These are phyloP conservation scores for Scheffersomyces insectosa DNA, from an alignment of 1,139 yeast species.

Conservation along the genomic window DNA sequence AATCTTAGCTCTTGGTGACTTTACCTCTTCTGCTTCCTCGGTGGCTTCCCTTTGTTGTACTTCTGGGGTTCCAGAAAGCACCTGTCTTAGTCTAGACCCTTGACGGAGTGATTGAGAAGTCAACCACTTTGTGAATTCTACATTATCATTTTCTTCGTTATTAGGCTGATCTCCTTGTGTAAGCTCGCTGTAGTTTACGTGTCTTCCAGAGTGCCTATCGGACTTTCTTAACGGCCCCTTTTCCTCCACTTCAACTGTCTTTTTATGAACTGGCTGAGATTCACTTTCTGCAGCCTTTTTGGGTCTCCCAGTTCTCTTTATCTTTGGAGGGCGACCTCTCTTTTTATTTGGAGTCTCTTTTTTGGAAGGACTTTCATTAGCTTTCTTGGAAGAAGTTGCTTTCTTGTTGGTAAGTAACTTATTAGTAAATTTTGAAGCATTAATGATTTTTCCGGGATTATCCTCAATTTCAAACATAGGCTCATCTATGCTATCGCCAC, in stretches of 20 bases:
- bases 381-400: too few species aligned
- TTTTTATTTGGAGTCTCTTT: background rate
- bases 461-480: too few species aligned
- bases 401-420: too few species aligned
- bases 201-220: constrained; percentile 7
- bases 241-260: too few species aligned
- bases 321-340: constrained; percentile 9
- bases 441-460: too few species aligned
- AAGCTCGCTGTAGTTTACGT: constrained; percentile 3
- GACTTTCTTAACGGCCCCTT: constrained; percentile 5
- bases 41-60: background rate
- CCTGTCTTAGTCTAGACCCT: background rate
- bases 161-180: too few species aligned
- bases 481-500: too few species aligned
- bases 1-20: constrained; percentile 7
- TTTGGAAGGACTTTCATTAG: background rate
- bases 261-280: too few species aligned
- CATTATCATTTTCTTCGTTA: constrained; percentile 8
- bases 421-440: too few species aligned
- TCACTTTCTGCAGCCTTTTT: too few species aligned
- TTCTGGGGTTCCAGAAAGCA: background rate
- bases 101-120: constrained; percentile 5
- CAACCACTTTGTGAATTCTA: constrained; percentile 12
- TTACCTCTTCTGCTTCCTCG: background rate
- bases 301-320: constrained; percentile 5